Conservation (phyloP, 164 flowering plant species). For the Dillenia suffruticosa region DNA sequence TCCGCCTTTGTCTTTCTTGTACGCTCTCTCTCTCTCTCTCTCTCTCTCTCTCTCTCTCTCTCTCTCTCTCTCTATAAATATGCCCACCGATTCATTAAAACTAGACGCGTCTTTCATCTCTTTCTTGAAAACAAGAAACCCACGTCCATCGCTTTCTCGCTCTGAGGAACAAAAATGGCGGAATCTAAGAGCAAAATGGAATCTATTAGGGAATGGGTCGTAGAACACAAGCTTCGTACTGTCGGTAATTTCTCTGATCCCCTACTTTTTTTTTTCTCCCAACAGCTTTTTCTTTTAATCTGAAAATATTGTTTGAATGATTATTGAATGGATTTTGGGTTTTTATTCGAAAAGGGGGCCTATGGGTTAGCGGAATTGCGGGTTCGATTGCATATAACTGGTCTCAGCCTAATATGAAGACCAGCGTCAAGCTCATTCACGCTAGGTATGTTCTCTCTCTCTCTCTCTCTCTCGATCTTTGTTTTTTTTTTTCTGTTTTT, state of each 20-base stretch:
- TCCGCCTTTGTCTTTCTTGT: too few species aligned
- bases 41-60: too few species aligned
- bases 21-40: too few species aligned
- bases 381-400: constrained; percentile 91
- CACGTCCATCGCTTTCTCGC: neutral
- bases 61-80: too few species aligned
- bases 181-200: constrained; percentile 37
- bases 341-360: constrained; percentile 32
- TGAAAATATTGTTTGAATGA: neutral
- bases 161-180: constrained; percentile 24
- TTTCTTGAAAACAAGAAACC: too few species aligned
- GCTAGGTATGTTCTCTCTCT: constrained; percentile 50
- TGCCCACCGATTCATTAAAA: too few species aligned
- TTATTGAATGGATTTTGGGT: neutral
- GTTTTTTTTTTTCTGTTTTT: neutral
- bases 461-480: neutral
- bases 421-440: constrained; percentile 88
- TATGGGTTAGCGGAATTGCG: constrained; percentile 78
- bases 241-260: constrained; percentile 44
- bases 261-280: neutral
- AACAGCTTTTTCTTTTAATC: neutral
- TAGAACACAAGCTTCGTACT: constrained; percentile 81
- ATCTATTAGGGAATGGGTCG: constrained; percentile 60
- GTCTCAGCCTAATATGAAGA: constrained; percentile 86
- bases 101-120: too few species aligned